Evolutionary conservation across 2,329 filamentous ascomycete genomes (phyloP).

Genomic region (Neonectria ditissima): DNA sequence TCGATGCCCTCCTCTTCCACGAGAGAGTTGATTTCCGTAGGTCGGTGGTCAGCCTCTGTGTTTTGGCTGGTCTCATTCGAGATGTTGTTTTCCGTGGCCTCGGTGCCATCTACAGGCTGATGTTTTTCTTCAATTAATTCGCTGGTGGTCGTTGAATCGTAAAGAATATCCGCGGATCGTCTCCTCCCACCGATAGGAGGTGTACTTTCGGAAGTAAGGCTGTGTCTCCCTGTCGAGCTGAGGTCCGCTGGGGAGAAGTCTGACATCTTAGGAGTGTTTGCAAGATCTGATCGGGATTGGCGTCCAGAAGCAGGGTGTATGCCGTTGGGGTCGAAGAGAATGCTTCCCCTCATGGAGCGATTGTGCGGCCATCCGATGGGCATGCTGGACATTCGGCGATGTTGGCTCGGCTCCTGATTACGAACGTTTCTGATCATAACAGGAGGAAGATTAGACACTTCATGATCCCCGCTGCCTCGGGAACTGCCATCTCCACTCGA

Average conservation of each 20-base stretch:
- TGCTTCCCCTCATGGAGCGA: conserved; percentile 43
- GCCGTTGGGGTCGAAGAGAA: conserved; percentile 32
- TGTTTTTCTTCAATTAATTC: neutral
- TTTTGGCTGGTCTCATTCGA: neutral
- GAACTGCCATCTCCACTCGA: conserved; percentile 37
- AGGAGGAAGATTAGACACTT: conserved; percentile 23
- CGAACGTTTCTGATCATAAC: conserved; percentile 37
- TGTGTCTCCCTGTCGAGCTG: neutral
- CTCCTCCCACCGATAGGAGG: conserved; percentile 5
- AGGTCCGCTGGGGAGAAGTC: conserved; percentile 4
- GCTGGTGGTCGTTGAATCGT: neutral
- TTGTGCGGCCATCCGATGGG: conserved; percentile 54
- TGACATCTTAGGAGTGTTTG: conserved; percentile 7
- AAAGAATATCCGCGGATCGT: neutral
- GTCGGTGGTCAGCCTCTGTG: neutral
- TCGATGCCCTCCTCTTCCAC: neutral
- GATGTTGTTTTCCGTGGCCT: neutral
- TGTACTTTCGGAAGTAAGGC: conserved; percentile 3
- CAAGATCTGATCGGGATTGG: conserved; percentile 33
- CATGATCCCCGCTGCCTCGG: conserved; percentile 35
- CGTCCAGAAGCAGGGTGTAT: conserved; percentile 31
- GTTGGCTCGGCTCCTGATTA: conserved; percentile 32
- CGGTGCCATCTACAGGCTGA: neutral
- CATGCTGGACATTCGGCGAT: conserved; percentile 51
- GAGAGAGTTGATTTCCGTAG: neutral